These are phyloP conservation scores for Albifimbria verrucaria DNA, from an alignment of 2,329 filamentous ascomycete species.

Conservation along the genomic window DNA sequence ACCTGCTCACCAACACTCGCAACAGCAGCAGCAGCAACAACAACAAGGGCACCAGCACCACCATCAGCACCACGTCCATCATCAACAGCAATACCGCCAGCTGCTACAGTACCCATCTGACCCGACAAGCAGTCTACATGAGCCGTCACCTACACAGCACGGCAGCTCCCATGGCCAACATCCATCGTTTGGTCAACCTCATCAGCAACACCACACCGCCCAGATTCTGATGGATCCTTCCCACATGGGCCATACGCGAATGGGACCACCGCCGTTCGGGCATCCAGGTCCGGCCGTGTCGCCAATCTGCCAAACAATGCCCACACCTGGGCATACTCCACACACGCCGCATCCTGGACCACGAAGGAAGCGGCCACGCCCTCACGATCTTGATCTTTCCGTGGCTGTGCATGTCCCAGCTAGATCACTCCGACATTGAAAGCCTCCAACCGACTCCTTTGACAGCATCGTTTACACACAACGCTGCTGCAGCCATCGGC, in stretches of 20 bases:
- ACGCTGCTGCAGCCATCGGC: conserved; percentile 28
- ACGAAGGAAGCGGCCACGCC: conserved; percentile 50
- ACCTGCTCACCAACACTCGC: conserved; percentile 16
- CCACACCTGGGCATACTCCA: conserved; percentile 35
- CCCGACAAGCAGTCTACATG: conserved; percentile 41
- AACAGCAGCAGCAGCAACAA: background rate
- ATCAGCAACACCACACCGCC: conserved; percentile 42
- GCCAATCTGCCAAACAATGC: conserved; percentile 49
- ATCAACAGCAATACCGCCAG: conserved; percentile 38
- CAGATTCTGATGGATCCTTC: conserved; percentile 54
- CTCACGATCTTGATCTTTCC: conserved; percentile 57
- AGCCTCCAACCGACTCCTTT: conserved; percentile 52
- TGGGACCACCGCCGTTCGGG: conserved; percentile 48
- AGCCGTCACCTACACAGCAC: conserved; percentile 36
- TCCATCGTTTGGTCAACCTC: conserved; percentile 38
- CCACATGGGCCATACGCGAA: conserved; percentile 50
- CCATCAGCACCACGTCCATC: conserved; percentile 26
- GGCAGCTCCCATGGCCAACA: conserved; percentile 27
- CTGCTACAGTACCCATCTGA: conserved; percentile 45
- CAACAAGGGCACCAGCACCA: conserved; percentile 7
- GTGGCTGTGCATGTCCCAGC: conserved; percentile 46
- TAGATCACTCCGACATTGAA: conserved; percentile 54
- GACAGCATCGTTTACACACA: conserved; percentile 48
- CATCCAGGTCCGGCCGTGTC: conserved; percentile 47
- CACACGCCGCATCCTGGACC: conserved; percentile 26